Percentiles rank a stretch among this genome's conserved stretches.
phyloP scores from a whole-genome alignment of 176 grass and related monocot genomes.

The Phoenix roebelenii region DNA sequence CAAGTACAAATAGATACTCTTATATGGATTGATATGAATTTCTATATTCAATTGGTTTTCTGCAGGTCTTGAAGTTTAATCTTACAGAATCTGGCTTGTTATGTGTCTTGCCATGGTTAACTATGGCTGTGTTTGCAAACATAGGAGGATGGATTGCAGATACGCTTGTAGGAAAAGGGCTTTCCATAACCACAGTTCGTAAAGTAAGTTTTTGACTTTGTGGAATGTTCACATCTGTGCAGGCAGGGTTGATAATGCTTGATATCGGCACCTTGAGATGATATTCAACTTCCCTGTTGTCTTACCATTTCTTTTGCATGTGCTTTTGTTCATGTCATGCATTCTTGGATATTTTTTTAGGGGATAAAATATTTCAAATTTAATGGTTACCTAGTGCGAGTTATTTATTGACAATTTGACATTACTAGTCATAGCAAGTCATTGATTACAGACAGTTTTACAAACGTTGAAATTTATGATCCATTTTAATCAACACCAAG shows the following conservation, averaged over 20 bases:
- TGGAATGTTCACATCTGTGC: not conserved
- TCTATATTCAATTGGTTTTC: conserved; percentile 17
- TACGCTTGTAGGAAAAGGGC: conserved; percentile 61
- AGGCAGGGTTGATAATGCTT: not conserved
- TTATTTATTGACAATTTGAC: too few species aligned
- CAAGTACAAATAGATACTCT: too few species aligned
- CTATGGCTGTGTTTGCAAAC: conserved; percentile 89
- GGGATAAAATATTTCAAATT: too few species aligned
- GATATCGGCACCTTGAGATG: not conserved
- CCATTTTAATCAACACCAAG: too few species aligned
- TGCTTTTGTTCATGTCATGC: too few species aligned
- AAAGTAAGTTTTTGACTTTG: conserved; percentile 43
- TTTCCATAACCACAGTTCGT: conserved; percentile 79
- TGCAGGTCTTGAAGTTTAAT: conserved; percentile 90
- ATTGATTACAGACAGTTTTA: too few species aligned
- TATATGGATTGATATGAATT: not conserved
- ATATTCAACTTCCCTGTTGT: not conserved
- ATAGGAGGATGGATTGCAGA: conserved; percentile 96
- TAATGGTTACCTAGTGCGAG: too few species aligned
- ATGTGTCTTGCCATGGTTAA: conserved; percentile 92
- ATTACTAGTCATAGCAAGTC: too few species aligned
- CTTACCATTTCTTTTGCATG: not conserved
- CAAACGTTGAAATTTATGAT: too few species aligned
- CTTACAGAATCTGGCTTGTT: conserved; percentile 85
- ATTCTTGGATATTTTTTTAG: too few species aligned